These are phyloP conservation scores for Penicillium argentinense DNA, from an alignment of 495 filamentous ascomycete genomes.

Conservation along the genomic window DNA sequence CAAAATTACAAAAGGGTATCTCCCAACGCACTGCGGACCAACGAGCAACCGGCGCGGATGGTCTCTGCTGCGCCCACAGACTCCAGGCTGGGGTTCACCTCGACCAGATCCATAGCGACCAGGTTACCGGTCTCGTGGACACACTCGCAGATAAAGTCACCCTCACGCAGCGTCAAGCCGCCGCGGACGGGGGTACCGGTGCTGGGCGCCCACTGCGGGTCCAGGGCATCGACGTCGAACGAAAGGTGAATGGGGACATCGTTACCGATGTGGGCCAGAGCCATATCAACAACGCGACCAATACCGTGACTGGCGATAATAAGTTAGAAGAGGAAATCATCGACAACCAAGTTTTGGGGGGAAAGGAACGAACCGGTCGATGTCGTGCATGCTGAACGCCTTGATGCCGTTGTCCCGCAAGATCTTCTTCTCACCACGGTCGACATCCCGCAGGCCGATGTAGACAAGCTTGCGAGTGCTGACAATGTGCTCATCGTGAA, in stretches of 20 bases:
- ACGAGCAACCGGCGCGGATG: conserved; percentile 81
- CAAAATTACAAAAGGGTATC: conserved; percentile 73
- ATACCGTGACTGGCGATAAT: conserved; percentile 70
- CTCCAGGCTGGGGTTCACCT: conserved; percentile 91
- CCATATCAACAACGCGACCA: conserved; percentile 96
- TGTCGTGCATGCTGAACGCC: conserved; percentile 98
- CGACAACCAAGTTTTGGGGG: not conserved
- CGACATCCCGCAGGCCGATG: conserved; percentile 92
- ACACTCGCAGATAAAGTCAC: conserved; percentile 96
- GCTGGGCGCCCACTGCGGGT: conserved; percentile 93
- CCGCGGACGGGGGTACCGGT: conserved; percentile 95
- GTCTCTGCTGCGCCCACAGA: conserved; percentile 79
- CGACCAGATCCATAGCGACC: conserved; percentile 89
- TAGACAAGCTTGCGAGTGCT: conserved; percentile 90
- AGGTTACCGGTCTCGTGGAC: conserved; percentile 91
- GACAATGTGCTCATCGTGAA: conserved; percentile 61
- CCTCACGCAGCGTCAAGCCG: conserved; percentile 92
- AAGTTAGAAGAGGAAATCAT: not conserved
- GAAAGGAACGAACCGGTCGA: conserved; percentile 64
- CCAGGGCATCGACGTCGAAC: conserved; percentile 95
- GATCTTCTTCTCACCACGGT: conserved; percentile 86
- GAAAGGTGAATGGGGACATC: conserved; percentile 96
- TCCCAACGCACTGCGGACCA: conserved; percentile 88
- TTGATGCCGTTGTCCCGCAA: conserved; percentile 85
- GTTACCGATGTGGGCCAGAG: conserved; percentile 85